These are phyloP conservation scores for Hepatocystis sp. DNA, from an alignment of 169 alveolate species.

Conservation along the genomic window DNA sequence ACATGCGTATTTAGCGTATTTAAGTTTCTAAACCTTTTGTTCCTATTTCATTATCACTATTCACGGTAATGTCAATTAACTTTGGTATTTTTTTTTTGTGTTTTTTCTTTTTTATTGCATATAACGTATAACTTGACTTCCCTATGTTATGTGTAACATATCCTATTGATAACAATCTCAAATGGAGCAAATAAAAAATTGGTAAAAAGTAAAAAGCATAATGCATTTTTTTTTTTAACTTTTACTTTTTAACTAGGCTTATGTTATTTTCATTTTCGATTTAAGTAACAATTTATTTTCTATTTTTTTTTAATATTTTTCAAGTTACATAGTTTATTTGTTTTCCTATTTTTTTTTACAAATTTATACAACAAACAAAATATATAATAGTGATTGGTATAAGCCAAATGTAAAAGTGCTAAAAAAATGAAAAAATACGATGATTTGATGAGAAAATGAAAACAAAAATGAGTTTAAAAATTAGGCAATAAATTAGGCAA, in stretches of 20 bases:
- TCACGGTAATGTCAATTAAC: constrained; percentile 61
- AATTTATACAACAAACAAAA: too few relatives aligned
- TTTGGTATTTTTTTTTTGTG: constrained; percentile 56
- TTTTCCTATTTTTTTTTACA: too few relatives aligned
- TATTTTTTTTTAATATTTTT: too few relatives aligned
- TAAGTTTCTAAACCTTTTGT: constrained; percentile 30
- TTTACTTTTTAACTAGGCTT: neutral
- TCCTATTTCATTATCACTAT: constrained; percentile 76
- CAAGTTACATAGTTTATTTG: too few relatives aligned
- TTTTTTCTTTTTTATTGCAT: constrained; percentile 49
- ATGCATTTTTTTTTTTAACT: constrained; percentile 48
- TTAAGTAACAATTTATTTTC: neutral
- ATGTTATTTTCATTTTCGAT: constrained; percentile 5
- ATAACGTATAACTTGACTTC: constrained; percentile 19
- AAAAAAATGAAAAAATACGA: too few relatives aligned
- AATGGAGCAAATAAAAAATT: constrained; percentile 12
- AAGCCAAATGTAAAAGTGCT: too few relatives aligned
- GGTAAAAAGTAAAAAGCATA: constrained; percentile 7
- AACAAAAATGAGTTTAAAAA: too few relatives aligned
- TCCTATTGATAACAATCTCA: constrained; percentile 5
- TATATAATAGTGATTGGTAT: too few relatives aligned
- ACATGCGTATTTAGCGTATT: neutral
- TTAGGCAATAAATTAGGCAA: too few relatives aligned
- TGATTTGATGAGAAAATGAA: too few relatives aligned
- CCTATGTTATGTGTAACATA: constrained; percentile 22